Base-by-base conservation (phyloP, 495 filamentous ascomycete species). In the Penicillium daleae region DNA sequence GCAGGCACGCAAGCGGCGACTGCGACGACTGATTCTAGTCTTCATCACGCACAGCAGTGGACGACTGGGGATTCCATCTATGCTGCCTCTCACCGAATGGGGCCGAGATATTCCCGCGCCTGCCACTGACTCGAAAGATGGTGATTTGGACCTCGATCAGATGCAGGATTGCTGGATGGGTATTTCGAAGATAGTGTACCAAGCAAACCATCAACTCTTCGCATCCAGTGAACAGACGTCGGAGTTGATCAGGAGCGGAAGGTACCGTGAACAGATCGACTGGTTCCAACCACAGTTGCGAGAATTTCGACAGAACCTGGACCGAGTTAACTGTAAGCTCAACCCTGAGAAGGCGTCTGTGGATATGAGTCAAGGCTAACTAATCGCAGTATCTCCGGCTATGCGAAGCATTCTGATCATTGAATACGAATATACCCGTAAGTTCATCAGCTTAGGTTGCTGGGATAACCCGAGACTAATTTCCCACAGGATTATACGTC, bases 131-230 rank as follows among this genome's bases (percentile, higher is more conserved):
- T 56, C 51, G 21, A 70, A 76, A 7, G 73, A 63, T 19, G 68
- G 57, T 4, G 72, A 80, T 61, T 56, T 65, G 17, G 66, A 74
- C 27, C 69, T 80, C 40, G 81, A 85, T 57, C 71, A 68, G 57
- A 92, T 97, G 66, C 92, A 96, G 57, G 87, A 95, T 71, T 92
- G 90, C 70, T 99, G 95, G 95, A 89, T 91, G 19, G 89, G 90
- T 3, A 89, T 99, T 54, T 96, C 92, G 50, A 88, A 89, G 62
- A 85, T 96, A 64, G 96, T 97, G 87, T 89, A 96, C 55, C 78
- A 87, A 59, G 92, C 90, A 60, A 97, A 97, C 66, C 87, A 94
- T 69, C 81, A 85, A 44, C 73, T 98, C 4, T 99, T 97, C 75
- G 84, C 88, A 19, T 94, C 91, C 5, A 89, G 88, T 57, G 87